A percentile compares a stretch with the other conserved stretches of the same genome.
phyloP scores from a whole-genome alignment of 768 basidiomycete genomes.

The Trametes cingulata region DNA sequence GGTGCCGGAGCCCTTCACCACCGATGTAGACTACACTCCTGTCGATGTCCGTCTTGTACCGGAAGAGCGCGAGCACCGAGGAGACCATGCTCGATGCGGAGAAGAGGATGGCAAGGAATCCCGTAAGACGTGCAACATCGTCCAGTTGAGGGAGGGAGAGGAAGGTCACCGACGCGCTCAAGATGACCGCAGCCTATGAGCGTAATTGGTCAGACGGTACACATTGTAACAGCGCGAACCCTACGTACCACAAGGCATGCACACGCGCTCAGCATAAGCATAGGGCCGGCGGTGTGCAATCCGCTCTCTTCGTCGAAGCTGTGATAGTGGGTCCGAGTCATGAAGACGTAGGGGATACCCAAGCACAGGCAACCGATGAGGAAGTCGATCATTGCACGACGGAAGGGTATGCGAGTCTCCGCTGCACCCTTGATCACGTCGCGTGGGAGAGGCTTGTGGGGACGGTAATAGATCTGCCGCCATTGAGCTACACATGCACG shows the following conservation, averaged over 20 bases:
- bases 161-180: slow-evolving; percentile 82
- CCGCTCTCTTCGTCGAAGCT: slow-evolving; percentile 65
- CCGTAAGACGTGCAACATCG: slow-evolving; percentile 59
- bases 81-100: slow-evolving; percentile 70
- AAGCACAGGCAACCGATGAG: slow-evolving; percentile 66
- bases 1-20: slow-evolving; percentile 60
- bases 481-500: slow-evolving; percentile 50
- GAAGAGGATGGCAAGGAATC: slow-evolving; percentile 67
- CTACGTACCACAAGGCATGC: slow-evolving; percentile 34
- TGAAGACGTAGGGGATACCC: slow-evolving; percentile 78
- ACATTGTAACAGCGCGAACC: background rate
- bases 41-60: slow-evolving; percentile 67
- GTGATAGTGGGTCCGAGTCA: slow-evolving; percentile 50
- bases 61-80: slow-evolving; percentile 67
- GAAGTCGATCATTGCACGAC: slow-evolving; percentile 56
- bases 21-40: slow-evolving; percentile 44
- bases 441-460: slow-evolving; percentile 63
- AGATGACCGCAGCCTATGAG: slow-evolving; percentile 70
- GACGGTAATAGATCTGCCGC: slow-evolving; percentile 71
- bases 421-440: slow-evolving; percentile 41
- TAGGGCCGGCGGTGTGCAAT: slow-evolving; percentile 45
- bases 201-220: background rate
- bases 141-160: slow-evolving; percentile 77
- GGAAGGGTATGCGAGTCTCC: slow-evolving; percentile 41
- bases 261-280: slow-evolving; percentile 66